Conservation (phyloP, 148 eudicot species). For the Chenopodium formosanum region DNA sequence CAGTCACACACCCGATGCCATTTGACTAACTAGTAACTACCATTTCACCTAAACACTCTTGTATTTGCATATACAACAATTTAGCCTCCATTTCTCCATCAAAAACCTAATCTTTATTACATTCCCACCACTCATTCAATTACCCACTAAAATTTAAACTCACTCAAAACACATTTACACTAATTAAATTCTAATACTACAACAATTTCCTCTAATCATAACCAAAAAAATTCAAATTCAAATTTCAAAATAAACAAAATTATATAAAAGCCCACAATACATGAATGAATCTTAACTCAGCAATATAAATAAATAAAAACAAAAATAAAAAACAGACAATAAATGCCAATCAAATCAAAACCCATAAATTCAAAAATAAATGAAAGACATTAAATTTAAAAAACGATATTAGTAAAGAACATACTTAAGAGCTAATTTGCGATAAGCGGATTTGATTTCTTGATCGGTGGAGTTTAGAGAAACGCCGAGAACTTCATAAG, state of each 20-base stretch:
- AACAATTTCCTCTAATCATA: too few relatives aligned
- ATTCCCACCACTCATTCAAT: background rate
- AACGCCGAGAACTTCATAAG: slow-evolving; percentile 87
- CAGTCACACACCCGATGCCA: background rate
- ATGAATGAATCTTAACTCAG: background rate
- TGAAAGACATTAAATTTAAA: background rate
- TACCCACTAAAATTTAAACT: background rate
- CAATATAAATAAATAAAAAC: background rate
- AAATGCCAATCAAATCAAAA: background rate
- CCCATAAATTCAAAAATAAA: background rate
- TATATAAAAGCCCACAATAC: background rate
- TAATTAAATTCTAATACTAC: too few relatives aligned
- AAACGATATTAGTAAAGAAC: slow-evolving; percentile 9
- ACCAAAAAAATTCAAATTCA: background rate
- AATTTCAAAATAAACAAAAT: background rate
- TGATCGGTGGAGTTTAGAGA: slow-evolving; percentile 69
- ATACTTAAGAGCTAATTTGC: slow-evolving; percentile 89
- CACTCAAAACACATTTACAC: background rate
- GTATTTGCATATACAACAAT: too few relatives aligned
- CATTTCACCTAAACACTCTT: too few relatives aligned
- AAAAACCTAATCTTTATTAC: background rate
- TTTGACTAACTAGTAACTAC: background rate
- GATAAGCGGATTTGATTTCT: slow-evolving; percentile 78
- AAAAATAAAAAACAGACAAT: background rate
- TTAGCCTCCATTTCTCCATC: too few relatives aligned